phyloP scores from a whole-genome alignment of 2,329 filamentous ascomycete genomes.

The Xylaria sp. region DNA sequence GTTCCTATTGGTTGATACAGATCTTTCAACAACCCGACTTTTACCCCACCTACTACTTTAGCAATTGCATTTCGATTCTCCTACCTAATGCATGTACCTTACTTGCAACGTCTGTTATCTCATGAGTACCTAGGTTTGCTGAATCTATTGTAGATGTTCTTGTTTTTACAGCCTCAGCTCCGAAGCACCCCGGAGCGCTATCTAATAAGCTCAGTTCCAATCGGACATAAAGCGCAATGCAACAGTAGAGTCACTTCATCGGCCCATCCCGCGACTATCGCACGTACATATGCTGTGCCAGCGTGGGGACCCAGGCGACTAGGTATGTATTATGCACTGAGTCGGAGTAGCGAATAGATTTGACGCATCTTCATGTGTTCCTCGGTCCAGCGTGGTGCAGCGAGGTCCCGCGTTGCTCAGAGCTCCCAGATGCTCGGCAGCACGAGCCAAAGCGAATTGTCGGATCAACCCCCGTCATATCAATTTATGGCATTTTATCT shows the following conservation, averaged over 20 bases:
- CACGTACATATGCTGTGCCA: background rate
- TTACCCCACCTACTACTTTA: no score
- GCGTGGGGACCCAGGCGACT: background rate
- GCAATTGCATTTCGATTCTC: no score
- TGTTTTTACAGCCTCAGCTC: background rate
- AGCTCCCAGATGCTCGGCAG: background rate
- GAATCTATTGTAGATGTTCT: background rate
- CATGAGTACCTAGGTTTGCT: background rate
- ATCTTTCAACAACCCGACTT: background rate
- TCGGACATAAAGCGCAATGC: constrained; percentile 1
- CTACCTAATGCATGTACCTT: background rate
- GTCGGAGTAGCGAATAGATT: background rate
- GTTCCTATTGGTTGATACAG: background rate
- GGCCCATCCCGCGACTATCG: constrained; percentile 10
- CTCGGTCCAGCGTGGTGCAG: constrained; percentile 6
- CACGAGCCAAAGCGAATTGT: constrained; percentile 2
- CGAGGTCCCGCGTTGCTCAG: background rate
- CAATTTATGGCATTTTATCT: constrained; percentile 12
- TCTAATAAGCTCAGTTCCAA: background rate
- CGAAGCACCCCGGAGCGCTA: background rate
- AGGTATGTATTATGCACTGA: background rate
- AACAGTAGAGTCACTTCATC: constrained; percentile 16
- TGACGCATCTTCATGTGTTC: background rate
- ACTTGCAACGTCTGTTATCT: background rate
- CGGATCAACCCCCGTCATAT: constrained; percentile 14